These are phyloP conservation scores for Asclepias syriaca DNA, from an alignment of 257 asterid genomes.

Conservation along the genomic window DNA sequence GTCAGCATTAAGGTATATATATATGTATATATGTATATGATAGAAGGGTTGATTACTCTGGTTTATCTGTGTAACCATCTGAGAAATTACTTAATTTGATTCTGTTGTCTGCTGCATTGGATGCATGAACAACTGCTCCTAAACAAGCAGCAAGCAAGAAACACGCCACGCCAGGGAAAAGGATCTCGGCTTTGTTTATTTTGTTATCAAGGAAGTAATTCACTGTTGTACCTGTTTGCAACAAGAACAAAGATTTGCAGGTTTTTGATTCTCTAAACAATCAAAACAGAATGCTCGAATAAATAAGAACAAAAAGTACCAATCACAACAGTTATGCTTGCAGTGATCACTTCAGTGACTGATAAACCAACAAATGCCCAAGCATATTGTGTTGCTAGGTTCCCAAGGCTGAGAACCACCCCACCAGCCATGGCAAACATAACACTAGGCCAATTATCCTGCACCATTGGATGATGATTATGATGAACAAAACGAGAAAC, in stretches of 20 bases:
- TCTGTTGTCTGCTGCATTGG: conserved; percentile 72
- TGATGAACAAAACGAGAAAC: background rate
- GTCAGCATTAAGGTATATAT: background rate
- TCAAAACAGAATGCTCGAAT: background rate
- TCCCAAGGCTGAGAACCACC: conserved; percentile 81
- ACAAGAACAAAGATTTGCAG: background rate
- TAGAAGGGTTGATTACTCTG: conserved; percentile 28
- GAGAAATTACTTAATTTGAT: conserved; percentile 49
- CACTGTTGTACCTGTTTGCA: conserved; percentile 64
- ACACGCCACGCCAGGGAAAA: conserved; percentile 90
- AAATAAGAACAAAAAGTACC: conserved; percentile 34
- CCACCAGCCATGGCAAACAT: conserved; percentile 94
- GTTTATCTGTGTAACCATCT: conserved; percentile 26
- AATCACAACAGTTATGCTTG: conserved; percentile 87
- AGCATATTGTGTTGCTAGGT: conserved; percentile 87
- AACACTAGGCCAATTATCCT: conserved; percentile 82
- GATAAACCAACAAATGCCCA: conserved; percentile 93
- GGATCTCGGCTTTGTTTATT: conserved; percentile 91
- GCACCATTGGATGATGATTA: conserved; percentile 15
- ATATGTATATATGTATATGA: too few species aligned
- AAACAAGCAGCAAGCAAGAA: conserved; percentile 86
- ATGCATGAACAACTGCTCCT: conserved; percentile 76
- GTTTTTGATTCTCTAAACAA: background rate
- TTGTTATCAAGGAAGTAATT: conserved; percentile 82
- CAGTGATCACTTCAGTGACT: conserved; percentile 73